These are phyloP conservation scores for Lentinula detonsa DNA, from an alignment of 768 basidiomycete genomes.

Conservation along the genomic window DNA sequence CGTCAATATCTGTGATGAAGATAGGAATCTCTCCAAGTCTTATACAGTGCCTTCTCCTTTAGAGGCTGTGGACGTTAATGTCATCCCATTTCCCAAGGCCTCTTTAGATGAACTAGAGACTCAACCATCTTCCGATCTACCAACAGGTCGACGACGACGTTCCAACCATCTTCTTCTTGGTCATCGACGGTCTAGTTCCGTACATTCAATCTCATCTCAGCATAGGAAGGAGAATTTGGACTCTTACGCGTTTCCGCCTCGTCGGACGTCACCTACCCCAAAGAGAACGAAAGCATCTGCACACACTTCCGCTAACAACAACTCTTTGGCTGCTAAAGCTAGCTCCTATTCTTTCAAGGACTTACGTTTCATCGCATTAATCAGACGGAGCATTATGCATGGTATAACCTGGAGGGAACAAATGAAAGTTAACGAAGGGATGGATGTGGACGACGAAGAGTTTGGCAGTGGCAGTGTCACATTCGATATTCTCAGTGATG, in stretches of 20 bases:
- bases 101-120: not conserved
- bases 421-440: not conserved
- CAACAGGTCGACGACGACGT: conserved; percentile 1
- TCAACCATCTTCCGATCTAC: not conserved
- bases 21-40: not conserved
- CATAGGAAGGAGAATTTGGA: conserved; percentile 1
- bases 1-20: conserved; percentile 1
- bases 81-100: conserved; percentile 4
- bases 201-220: not conserved
- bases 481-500: conserved; percentile 3
- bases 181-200: conserved; percentile 4
- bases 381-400: conserved; percentile 2
- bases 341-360: conserved; percentile 2
- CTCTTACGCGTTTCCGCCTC: not conserved
- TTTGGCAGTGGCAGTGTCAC: conserved; percentile 5
- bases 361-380: not conserved
- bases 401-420: conserved; percentile 1
- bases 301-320: not conserved
- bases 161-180: conserved; percentile 3
- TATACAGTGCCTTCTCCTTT: not conserved
- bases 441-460: not conserved
- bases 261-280: not conserved
- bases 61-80: not conserved
- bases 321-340: not conserved
- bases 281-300: not conserved